These are phyloP conservation scores for Nannochloris sp. DNA, from an alignment of 139 green algal genomes.

Conservation along the genomic window DNA sequence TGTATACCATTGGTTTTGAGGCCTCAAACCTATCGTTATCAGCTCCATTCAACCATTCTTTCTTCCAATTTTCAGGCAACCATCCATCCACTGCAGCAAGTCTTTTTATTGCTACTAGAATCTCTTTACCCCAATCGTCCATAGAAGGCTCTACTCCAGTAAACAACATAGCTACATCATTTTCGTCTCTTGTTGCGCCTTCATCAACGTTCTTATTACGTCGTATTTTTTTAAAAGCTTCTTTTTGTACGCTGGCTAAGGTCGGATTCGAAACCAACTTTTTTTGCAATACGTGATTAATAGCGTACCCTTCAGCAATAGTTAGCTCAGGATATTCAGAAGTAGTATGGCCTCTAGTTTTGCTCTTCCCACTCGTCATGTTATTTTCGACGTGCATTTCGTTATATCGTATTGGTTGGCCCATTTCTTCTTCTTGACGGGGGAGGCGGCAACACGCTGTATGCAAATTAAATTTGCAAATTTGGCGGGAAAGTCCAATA, in stretches of 20 bases:
- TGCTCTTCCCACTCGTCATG: not conserved
- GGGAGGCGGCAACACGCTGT: not conserved
- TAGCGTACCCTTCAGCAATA: not conserved
- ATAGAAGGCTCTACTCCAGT: not conserved
- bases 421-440: not conserved
- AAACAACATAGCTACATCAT: not conserved
- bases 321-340: not conserved
- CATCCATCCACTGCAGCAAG: not conserved
- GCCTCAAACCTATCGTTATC: no score
- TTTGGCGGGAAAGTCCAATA: not conserved
- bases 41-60: no score
- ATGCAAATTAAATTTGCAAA: not conserved
- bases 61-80: no score
- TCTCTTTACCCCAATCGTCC: not conserved
- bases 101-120: not conserved
- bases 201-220: not conserved
- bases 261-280: no score
- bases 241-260: no score
- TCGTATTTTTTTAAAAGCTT: not conserved
- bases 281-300: no score
- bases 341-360: not conserved
- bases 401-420: not conserved
- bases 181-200: not conserved
- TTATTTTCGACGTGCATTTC: not conserved
- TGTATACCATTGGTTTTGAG: no score